Conservation (phyloP, 306 rosid genomes). For the Ormosia emarginata region DNA sequence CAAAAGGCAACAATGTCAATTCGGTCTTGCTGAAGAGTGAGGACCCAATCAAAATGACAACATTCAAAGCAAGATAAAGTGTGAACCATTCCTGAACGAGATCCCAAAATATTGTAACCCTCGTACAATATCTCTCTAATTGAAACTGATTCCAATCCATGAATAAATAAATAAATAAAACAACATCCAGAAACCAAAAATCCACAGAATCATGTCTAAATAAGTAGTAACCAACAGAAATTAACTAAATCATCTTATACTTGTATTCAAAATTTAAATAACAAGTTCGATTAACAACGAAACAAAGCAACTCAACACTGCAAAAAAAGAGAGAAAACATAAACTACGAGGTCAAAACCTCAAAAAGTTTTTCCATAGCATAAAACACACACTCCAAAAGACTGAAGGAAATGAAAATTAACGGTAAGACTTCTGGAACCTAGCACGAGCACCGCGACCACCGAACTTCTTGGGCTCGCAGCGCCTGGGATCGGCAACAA, state of each 20-base stretch:
- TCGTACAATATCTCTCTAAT: no score
- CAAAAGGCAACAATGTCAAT: no score
- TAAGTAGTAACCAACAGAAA: neutral
- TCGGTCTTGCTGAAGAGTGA: no score
- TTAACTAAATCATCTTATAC: neutral
- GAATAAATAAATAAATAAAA: neutral
- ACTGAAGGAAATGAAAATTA: neutral
- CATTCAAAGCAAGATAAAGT: no score
- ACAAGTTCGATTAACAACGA: neutral
- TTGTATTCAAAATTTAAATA: neutral
- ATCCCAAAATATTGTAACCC: no score
- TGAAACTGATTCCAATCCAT: neutral
- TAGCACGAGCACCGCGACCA: conserved; percentile 86
- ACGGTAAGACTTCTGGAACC: conserved; percentile 93
- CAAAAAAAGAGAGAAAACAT: neutral
- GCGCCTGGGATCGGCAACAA: conserved; percentile 79
- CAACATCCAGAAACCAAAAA: neutral
- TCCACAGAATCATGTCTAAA: neutral
- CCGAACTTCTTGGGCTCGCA: conserved; percentile 96
- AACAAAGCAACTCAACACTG: neutral
- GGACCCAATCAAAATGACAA: no score
- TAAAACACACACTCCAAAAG: no score
- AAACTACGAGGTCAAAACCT: neutral
- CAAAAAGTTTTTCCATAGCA: no score
- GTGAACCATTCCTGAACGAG: no score